These are phyloP conservation scores for Exobasidium cylindrosporum DNA, from an alignment of 1,284 basidiomycete genomes.

Conservation along the genomic window DNA sequence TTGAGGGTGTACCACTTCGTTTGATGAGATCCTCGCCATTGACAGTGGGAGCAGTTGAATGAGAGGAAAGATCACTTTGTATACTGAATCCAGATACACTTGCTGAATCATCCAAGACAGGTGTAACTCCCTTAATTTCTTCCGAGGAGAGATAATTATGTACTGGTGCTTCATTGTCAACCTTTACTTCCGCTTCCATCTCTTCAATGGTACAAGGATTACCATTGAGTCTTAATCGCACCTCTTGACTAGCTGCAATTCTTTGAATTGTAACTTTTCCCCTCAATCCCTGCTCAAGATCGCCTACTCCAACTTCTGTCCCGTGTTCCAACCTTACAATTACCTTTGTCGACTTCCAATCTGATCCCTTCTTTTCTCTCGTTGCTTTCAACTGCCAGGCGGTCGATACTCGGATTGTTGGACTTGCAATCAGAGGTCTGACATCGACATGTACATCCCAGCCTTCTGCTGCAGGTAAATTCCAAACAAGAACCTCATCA, in stretches of 20 bases:
- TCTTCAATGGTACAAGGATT: constrained; percentile 20
- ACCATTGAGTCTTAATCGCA: constrained; percentile 29
- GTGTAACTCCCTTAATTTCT: constrained; percentile 19
- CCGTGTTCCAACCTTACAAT: background rate
- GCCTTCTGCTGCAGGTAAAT: constrained; percentile 71
- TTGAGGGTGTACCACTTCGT: constrained; percentile 1
- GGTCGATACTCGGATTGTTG: constrained; percentile 18
- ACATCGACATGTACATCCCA: constrained; percentile 79
- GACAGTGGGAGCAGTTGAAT: constrained; percentile 22
- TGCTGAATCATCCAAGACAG: constrained; percentile 28
- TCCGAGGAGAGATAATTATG: constrained; percentile 6
- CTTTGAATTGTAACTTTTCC: constrained; percentile 34
- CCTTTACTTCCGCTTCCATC: background rate
- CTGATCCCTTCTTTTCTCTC: constrained; percentile 12
- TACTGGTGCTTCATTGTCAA: background rate
- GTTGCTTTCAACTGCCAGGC: constrained; percentile 26
- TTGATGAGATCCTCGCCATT: constrained; percentile 18
- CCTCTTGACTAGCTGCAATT: constrained; percentile 37
- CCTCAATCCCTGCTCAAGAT: constrained; percentile 28
- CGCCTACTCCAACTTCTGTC: background rate
- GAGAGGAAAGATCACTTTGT: background rate
- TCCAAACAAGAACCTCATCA: background rate
- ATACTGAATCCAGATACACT: constrained; percentile 38
- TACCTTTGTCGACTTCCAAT: constrained; percentile 11
- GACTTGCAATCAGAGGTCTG: constrained; percentile 59